These are phyloP conservation scores for Edaphochlamys debaryana DNA, from an alignment of 139 green algal species.

Conservation along the genomic window DNA sequence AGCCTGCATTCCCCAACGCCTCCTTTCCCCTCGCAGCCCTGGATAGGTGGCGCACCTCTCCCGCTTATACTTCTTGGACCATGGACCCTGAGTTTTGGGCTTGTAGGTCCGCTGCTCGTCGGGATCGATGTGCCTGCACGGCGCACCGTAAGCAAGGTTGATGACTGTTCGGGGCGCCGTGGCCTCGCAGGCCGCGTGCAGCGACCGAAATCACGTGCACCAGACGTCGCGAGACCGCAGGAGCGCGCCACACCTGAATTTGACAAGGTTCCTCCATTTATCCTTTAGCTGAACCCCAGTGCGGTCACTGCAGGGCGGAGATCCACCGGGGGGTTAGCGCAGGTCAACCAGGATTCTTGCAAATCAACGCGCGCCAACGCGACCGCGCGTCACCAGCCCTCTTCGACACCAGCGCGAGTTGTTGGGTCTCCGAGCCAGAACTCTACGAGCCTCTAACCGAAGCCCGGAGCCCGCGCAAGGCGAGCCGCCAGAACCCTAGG, in stretches of 20 bases:
- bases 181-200: too few relatives aligned
- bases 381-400: too few relatives aligned
- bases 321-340: neutral
- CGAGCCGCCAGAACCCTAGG: constrained; percentile 26
- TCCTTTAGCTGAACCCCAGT: constrained; percentile 82
- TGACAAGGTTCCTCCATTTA: constrained; percentile 83
- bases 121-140: constrained; percentile 59
- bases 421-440: too few relatives aligned
- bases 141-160: too few relatives aligned
- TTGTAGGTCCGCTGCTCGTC: constrained; percentile 57
- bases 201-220: constrained; percentile 24
- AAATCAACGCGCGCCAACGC: too few relatives aligned
- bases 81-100: constrained; percentile 65
- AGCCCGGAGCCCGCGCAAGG: neutral
- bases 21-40: too few relatives aligned
- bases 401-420: too few relatives aligned
- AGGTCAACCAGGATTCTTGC: neutral
- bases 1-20: too few relatives aligned
- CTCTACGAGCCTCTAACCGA: too few relatives aligned
- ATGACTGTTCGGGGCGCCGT: too few relatives aligned
- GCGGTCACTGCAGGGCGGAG: constrained; percentile 52
- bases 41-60: constrained; percentile 31
- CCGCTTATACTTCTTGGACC: constrained; percentile 58
- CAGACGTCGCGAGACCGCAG: neutral
- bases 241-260: constrained; percentile 60